Evolutionary conservation across 139 green algal species (phyloP), one percentile per base, ranked within the genome.

Genomic region (Chlamydomonas sp.): DNA sequence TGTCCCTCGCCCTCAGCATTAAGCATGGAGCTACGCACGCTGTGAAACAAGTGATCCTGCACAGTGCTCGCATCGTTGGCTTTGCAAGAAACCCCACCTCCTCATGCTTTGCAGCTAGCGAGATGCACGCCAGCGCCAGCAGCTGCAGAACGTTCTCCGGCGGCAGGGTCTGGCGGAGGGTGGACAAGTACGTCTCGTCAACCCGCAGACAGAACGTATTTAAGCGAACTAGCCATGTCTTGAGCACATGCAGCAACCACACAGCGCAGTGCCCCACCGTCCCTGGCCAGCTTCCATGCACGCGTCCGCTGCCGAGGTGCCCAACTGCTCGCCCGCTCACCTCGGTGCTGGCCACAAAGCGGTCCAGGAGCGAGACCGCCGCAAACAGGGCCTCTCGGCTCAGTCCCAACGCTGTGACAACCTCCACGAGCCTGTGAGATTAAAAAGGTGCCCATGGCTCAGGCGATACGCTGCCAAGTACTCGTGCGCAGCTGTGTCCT

Each of bases 61-160:
- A 71, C 66, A 49, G 31, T 49, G 31, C 31, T 49, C 66, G 10
- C 10, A 10, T 10, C 66, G 66, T 18, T 18, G 12, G 12, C 66
- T 18, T 18, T 18, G 10, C 66, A 71, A 71, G 10, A 71, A 71
- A 71, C 66, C 83, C 6, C 75, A 88, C 84, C 84, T 88, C 84
- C n/a, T 88, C 84, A 58, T 88, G 84, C 58, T 88, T 88, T 1
- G 84, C 64, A 1, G 84, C 75, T 1, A 77, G 5, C 8, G 20
- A 68, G 31, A 88, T 73, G 75, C 84, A 88, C 5, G 72, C 74
- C 6, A 88, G 75, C 9, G 84, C 84, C 74, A 88, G 75, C 17
- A 88, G 75, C 64, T 88, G 84, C 58, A 88, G 75, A 7, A 88
- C 74, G 58, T 62, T 5, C 84, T 76, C 75, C 5, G 84, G 75